A percentile compares a stretch with the other conserved stretches of the same genome.
phyloP scores from a whole-genome alignment of 805 yeast genomes.

The Wickerhamomyces strasburgensis region DNA sequence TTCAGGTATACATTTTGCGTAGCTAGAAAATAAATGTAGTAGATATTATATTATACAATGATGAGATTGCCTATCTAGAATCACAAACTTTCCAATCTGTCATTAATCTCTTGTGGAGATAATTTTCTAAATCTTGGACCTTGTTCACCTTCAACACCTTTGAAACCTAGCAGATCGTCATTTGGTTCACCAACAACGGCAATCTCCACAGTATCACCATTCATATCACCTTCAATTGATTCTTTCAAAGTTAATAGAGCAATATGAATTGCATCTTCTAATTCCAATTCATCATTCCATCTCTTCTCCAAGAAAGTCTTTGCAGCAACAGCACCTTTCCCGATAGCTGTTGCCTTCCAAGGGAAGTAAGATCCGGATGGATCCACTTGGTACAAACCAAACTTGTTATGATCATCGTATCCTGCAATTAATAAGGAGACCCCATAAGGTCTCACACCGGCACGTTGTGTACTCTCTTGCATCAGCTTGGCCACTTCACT shows the following conservation, averaged over 20 bases:
- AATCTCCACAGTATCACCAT: slow-evolving; percentile 93
- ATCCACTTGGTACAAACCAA: slow-evolving; percentile 90
- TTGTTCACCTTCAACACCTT: slow-evolving; percentile 66
- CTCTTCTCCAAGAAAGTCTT: slow-evolving; percentile 96
- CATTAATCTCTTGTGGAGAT: slow-evolving; percentile 88
- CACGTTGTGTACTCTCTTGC: slow-evolving; percentile 98
- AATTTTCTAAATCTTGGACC: slow-evolving; percentile 91
- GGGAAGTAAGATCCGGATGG: slow-evolving; percentile 98
- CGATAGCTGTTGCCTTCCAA: slow-evolving; percentile 99
- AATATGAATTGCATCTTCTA: slow-evolving; percentile 97
- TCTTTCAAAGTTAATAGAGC: slow-evolving; percentile 92
- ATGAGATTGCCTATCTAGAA: no score
- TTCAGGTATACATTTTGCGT: no score
- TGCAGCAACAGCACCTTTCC: slow-evolving; percentile 93
- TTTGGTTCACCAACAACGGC: slow-evolving; percentile 81
- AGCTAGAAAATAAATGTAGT: no score
- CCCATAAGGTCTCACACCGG: slow-evolving; percentile 99
- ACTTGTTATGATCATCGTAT: slow-evolving; percentile 69
- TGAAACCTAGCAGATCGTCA: slow-evolving; percentile 75
- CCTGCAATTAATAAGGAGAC: slow-evolving; percentile 94
- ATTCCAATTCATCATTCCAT: slow-evolving; percentile 95
- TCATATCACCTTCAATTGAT: slow-evolving; percentile 96
- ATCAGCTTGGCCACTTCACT: slow-evolving; percentile 93
- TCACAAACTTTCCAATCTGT: slow-evolving; percentile 86
- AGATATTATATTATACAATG: no score